Percentiles rank a stretch among this genome's conserved stretches.
These are phyloP conservation scores for Lithospermum erythrorhizon DNA, from an alignment of 257 asterid species.

Conservation along the genomic window DNA sequence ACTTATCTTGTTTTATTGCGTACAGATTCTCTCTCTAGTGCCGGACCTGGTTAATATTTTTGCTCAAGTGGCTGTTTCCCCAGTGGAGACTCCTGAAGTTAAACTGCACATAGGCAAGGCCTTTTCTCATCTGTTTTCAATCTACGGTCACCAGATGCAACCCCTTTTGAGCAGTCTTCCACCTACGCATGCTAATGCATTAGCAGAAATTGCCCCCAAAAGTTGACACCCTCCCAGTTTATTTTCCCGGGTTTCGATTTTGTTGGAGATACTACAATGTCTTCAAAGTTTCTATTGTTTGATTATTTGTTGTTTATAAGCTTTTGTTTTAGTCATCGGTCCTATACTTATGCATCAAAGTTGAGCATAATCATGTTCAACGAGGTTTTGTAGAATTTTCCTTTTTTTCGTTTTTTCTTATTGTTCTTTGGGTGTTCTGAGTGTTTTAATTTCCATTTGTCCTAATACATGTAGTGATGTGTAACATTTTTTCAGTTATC, in stretches of 20 bases:
- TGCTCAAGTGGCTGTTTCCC: conserved; percentile 77
- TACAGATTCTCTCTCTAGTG: conserved; percentile 66
- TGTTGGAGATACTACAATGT: not conserved
- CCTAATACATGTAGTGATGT: not conserved
- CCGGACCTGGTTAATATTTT: conserved; percentile 83
- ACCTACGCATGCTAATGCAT: conserved; percentile 77
- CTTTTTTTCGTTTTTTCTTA: no score
- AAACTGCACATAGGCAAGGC: conserved; percentile 82
- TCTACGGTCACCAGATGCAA: conserved; percentile 87
- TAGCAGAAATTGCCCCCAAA: conserved; percentile 75
- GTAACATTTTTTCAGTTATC: not conserved
- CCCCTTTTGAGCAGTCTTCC: conserved; percentile 79
- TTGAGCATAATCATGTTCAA: not conserved
- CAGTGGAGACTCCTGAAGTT: conserved; percentile 75
- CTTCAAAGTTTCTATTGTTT: not conserved
- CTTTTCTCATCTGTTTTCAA: conserved; percentile 73
- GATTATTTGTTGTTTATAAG: not conserved
- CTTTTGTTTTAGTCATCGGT: not conserved
- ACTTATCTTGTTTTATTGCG: not conserved
- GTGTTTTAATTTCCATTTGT: not conserved
- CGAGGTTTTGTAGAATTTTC: not conserved
- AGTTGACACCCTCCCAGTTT: conserved; percentile 31
- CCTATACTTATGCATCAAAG: not conserved
- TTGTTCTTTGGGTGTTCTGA: no score
- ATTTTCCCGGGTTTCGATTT: not conserved